Percentiles rank a stretch among this genome's conserved stretches.
Evolutionary conservation across 2,329 filamentous ascomycete species (phyloP).

Genomic region (Microascus cirrosus): DNA sequence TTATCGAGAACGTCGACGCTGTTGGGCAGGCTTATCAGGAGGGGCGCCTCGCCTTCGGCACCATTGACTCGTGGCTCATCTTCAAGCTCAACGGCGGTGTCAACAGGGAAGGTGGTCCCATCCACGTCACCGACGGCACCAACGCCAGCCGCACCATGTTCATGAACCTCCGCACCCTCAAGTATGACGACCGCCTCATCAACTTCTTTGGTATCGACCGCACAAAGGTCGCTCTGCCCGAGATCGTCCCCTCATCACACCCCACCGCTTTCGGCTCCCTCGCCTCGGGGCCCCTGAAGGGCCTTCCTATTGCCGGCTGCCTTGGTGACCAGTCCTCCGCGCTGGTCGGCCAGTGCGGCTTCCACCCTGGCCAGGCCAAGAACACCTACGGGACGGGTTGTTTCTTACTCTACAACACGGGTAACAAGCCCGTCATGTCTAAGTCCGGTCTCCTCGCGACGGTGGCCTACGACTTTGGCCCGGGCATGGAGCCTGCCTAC

Average conservation of each 20-base stretch:
- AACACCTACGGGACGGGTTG: slow-evolving; percentile 88
- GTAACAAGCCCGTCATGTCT: slow-evolving; percentile 74
- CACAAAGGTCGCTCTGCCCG: slow-evolving; percentile 64
- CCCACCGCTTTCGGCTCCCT: slow-evolving; percentile 61
- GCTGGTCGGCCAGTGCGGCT: slow-evolving; percentile 76
- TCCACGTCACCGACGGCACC: slow-evolving; percentile 76
- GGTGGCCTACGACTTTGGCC: slow-evolving; percentile 71
- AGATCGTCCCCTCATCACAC: slow-evolving; percentile 74
- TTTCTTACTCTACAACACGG: slow-evolving; percentile 84
- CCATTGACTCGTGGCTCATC: slow-evolving; percentile 79
- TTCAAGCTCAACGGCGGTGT: slow-evolving; percentile 71
- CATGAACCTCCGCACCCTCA: slow-evolving; percentile 71
- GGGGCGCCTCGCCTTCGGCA: slow-evolving; percentile 70
- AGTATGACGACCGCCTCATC: slow-evolving; percentile 70
- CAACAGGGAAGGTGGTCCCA: slow-evolving; percentile 37
- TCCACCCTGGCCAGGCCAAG: slow-evolving; percentile 72
- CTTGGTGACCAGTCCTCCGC: slow-evolving; percentile 81
- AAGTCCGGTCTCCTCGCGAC: slow-evolving; percentile 76
- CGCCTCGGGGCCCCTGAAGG: slow-evolving; percentile 52
- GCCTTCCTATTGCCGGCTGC: slow-evolving; percentile 68
- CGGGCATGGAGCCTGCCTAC: slow-evolving; percentile 52
- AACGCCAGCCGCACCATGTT: slow-evolving; percentile 93
- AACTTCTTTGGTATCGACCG: slow-evolving; percentile 65
- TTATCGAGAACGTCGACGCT: slow-evolving; percentile 57
- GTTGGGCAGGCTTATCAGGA: slow-evolving; percentile 68